Percentiles rank a stretch among this genome's conserved stretches.
Evolutionary conservation across 73 alveolate species (phyloP).

Genomic region (Paramecium tetraurelia): DNA sequence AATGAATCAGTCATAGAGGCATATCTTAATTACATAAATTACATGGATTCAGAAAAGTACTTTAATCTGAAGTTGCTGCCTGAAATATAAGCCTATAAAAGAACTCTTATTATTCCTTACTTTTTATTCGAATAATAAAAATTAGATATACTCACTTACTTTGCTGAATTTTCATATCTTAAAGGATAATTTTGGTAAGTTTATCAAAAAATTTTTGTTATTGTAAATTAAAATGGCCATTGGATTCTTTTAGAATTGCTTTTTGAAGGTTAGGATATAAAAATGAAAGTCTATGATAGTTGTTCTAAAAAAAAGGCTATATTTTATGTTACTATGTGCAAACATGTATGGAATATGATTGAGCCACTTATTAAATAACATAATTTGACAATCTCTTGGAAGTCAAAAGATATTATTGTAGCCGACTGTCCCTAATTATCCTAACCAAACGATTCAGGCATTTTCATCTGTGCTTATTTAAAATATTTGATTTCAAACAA

Average conservation of each 20-base stretch:
- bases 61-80: neutral
- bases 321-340: constrained; percentile 12
- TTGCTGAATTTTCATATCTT: neutral
- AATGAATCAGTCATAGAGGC: neutral
- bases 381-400: neutral
- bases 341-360: neutral
- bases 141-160: neutral
- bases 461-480: neutral
- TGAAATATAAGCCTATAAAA: neutral
- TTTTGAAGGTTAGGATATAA: neutral
- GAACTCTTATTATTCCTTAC: constrained; percentile 14
- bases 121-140: neutral
- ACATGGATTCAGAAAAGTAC: neutral
- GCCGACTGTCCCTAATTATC: neutral
- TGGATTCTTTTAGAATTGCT: neutral
- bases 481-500: neutral
- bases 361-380: neutral
- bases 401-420: neutral
- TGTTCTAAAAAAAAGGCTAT: constrained; percentile 12
- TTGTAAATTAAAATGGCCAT: constrained; percentile 8
- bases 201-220: neutral
- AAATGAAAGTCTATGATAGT: constrained; percentile 3
- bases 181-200: constrained; percentile 5
- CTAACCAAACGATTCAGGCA: neutral
- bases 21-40: neutral